Conservation (phyloP, 1,284 basidiomycete genomes). For the Heterobasidion annosum region DNA sequence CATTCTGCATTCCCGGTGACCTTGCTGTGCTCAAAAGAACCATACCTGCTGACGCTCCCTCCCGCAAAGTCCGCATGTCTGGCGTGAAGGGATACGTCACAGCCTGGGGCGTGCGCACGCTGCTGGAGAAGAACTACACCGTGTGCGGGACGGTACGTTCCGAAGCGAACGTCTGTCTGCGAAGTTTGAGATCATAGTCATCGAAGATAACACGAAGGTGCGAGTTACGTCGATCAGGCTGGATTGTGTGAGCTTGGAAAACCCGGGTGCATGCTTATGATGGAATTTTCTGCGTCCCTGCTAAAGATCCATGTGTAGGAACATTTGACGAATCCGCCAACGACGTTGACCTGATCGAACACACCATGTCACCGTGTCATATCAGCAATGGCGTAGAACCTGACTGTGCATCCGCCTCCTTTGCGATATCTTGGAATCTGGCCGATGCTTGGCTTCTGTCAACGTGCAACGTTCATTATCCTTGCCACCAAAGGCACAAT, state of each 20-base stretch:
- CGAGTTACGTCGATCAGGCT: not conserved
- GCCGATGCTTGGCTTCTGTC: not conserved
- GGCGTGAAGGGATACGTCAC: constrained; percentile 35
- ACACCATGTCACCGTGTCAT: constrained; percentile 45
- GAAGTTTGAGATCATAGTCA: constrained; percentile 40
- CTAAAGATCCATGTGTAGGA: constrained; percentile 30
- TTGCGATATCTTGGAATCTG: not conserved
- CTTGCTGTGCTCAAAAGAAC: too few relatives aligned
- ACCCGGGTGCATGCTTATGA: not conserved
- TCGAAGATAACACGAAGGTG: constrained; percentile 47
- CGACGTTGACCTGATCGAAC: constrained; percentile 52
- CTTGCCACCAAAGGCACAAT: constrained; percentile 60
- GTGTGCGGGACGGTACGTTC: constrained; percentile 53
- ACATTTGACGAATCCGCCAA: constrained; percentile 66
- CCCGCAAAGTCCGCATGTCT: constrained; percentile 24
- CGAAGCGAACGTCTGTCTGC: constrained; percentile 38
- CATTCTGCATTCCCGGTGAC: too few relatives aligned
- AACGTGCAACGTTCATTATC: constrained; percentile 36
- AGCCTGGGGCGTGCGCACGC: constrained; percentile 26
- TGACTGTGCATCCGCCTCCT: constrained; percentile 18
- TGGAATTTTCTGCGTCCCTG: not conserved
- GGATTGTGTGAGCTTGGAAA: not conserved
- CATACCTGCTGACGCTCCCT: constrained; percentile 20
- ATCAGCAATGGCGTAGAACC: constrained; percentile 25
- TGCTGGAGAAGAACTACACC: constrained; percentile 33